phyloP scores from a whole-genome alignment of 106 monocot genomes.

The Agapanthus africanus region DNA sequence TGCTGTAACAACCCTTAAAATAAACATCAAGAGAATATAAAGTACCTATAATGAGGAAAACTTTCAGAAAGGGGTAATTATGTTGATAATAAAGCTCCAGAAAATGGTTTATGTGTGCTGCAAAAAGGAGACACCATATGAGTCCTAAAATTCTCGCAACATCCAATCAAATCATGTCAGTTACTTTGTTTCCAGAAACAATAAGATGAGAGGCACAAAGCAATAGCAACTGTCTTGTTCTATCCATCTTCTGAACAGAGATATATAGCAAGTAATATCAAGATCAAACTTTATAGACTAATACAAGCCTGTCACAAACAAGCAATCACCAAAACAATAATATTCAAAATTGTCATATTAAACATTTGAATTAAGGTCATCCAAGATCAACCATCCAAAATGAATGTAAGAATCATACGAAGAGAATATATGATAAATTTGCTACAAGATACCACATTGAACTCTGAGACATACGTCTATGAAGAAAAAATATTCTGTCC shows the following conservation, averaged over 20 bases:
- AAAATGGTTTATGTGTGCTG: slow-evolving; percentile 89
- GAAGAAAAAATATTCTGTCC: not conserved
- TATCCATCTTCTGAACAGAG: not conserved
- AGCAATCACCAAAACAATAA: too few species aligned
- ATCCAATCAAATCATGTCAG: not conserved
- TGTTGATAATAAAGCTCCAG: slow-evolving; percentile 71
- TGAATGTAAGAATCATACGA: not conserved
- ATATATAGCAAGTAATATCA: not conserved
- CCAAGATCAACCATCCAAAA: not conserved
- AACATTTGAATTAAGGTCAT: too few species aligned
- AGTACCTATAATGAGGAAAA: slow-evolving; percentile 63
- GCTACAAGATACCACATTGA: not conserved
- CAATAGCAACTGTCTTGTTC: not conserved
- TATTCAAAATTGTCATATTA: too few species aligned
- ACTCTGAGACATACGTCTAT: not conserved
- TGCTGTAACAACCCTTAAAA: not conserved
- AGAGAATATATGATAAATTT: not conserved
- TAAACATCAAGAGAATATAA: slow-evolving; percentile 10
- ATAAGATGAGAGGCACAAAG: not conserved
- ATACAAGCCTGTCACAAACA: too few species aligned
- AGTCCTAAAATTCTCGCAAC: not conserved
- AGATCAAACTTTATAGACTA: too few species aligned
- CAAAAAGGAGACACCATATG: slow-evolving; percentile 15
- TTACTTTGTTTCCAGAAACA: not conserved
- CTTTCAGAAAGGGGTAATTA: slow-evolving; percentile 44